Evolutionary conservation across 2,329 filamentous ascomycete genomes (phyloP), one percentile per base, ranked within the genome.

Genomic region (Botrytis elliptica): DNA sequence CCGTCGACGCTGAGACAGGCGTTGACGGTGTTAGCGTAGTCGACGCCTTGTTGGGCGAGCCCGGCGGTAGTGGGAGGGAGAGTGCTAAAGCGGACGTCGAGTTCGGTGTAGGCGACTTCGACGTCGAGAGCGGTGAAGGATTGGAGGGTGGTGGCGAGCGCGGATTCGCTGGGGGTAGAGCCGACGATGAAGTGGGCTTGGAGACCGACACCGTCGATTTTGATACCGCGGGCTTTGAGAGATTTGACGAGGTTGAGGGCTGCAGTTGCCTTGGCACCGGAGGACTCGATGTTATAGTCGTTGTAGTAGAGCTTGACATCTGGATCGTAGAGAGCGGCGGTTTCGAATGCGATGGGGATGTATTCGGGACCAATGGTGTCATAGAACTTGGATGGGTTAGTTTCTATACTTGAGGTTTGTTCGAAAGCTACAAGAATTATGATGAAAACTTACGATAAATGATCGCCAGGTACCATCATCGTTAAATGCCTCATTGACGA

Each of bases 401-500:
- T 12, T 52, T 60, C 14, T n/a, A 22, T 42, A 69, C 46, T 38
- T 6, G 25, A 6, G n/a, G 0, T 57, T 42, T 59, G 12, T 20
- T 57, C 7, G 22, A 33, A n/a, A 84, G 82, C 29, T 29, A 60
- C 12, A 33, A 49, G 73, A 64, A 76, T 84, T 85, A 57, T 84
- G 81, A 81, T 86, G 86, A 81, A 88, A 91, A 73, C 71, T 73
- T 73, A 73, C 71, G 75, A 91, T 83, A 74, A 82, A 84, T 69
- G 82, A 76, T 73, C 88, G 84, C 81, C 84, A 88, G 20, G 83
- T 85, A 25, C 88, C 88, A 77, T 88, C 85, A 36, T 91, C 89
- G 73, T 87, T 85, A 70, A 90, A 85, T 18, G 86, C 87, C 82
- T 92, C 89, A 79, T 92, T 92, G 33, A 91, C 86, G 0, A 92